Percentiles rank a stretch among this genome's conserved stretches.
Conservation (phyloP, 208 protist genomes). For the Jaenimonas drosophilae region DNA sequence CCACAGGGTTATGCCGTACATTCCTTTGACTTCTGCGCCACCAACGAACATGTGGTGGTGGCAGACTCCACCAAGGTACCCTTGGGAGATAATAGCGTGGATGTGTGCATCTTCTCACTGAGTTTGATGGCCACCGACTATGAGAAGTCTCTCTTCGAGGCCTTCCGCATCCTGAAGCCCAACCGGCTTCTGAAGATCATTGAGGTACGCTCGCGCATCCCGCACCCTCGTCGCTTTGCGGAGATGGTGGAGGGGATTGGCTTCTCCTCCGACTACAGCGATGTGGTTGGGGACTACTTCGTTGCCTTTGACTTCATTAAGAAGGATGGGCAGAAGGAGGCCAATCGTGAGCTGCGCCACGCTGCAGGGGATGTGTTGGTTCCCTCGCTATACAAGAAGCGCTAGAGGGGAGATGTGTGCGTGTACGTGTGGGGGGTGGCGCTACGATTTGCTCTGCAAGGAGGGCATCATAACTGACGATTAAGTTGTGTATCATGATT, state of each 20-base stretch:
- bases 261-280: constrained; percentile 71
- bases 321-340: constrained; percentile 24
- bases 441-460: not conserved
- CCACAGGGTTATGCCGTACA: constrained; percentile 88
- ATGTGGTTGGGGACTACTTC: constrained; percentile 89
- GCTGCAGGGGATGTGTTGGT: constrained; percentile 67
- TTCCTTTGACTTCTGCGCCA: constrained; percentile 91
- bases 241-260: constrained; percentile 77
- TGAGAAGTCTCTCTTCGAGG: constrained; percentile 86
- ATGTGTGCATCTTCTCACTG: constrained; percentile 92
- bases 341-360: constrained; percentile 39
- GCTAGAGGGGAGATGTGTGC: constrained; percentile 39
- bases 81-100: constrained; percentile 55
- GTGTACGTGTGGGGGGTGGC: not conserved
- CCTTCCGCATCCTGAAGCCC: constrained; percentile 87
- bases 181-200: constrained; percentile 87
- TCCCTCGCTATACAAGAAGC: constrained; percentile 93
- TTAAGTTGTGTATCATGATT: too few relatives aligned
- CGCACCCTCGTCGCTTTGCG: constrained; percentile 60
- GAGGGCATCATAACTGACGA: too few relatives aligned
- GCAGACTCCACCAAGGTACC: constrained; percentile 87
- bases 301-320: constrained; percentile 89
- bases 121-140: constrained; percentile 96
- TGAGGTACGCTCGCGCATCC: constrained; percentile 89
- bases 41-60: constrained; percentile 79